Evolutionary conservation across 2,329 filamentous ascomycete species (phyloP), one percentile per base, ranked within the genome.

Genomic region (Volutella citrinella): DNA sequence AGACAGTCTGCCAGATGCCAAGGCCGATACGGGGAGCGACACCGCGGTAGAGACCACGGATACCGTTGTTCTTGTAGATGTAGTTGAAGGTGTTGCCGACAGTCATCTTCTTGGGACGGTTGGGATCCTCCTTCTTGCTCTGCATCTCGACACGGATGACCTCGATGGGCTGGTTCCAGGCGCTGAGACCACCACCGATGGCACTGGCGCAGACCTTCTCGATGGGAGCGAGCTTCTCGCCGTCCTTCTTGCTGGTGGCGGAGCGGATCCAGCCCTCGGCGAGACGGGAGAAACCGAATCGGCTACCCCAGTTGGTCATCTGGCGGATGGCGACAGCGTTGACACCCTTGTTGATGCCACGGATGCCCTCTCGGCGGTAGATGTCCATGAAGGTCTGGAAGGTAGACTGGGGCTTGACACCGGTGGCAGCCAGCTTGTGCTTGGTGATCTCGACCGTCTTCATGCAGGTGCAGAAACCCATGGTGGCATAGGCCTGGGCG

Each of bases 381-480:
- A 98, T 98, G 60, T 87, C 83, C 83, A 91, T 93, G 68, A 98
- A 98, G 40, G 93, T 97, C 53, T 81, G 78, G 65, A 95, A 94
- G 49, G 93, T 97, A 56, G 87, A 82, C n/a, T 81, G 86, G 16
- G 88, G 87, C 71, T 88, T 87, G 49, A 83, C 80, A 53, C 93
- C 93, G 26, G 80, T 51, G 20, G 87, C 83, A 11, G 87, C 89
- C 59, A 93, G 74, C 79, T 97, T 97, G 76, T 93, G 85, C 72
- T 96, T 94, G 60, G 93, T 98, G 69, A 98, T 98, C 69, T 98
- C 93, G 51, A 97, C 93, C 46, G 93, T 98, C 82, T 98, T 98
- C 93, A 98, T 98, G 80, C 93, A 98, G 43, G 93, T 98, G 72
- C 93, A 98, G 82, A 98, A 98, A 52, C 93, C 93, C 91, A 98